These are phyloP conservation scores for Cornus suecica DNA, from an alignment of 148 eudicot species.

Conservation along the genomic window DNA sequence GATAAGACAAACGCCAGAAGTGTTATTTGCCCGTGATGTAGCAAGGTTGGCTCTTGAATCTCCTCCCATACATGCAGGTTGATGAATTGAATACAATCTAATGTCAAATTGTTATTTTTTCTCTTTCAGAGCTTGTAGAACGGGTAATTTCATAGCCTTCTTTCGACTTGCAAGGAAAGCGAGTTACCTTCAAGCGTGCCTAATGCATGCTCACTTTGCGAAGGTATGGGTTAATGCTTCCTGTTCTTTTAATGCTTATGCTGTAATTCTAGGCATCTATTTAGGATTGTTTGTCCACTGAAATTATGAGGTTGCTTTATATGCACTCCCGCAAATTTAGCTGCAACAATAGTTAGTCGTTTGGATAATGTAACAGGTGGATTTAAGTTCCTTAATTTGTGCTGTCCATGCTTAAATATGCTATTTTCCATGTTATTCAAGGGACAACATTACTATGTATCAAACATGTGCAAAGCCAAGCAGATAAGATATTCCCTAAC, in stretches of 20 bases:
- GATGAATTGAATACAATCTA: constrained; percentile 22
- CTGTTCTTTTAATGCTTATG: not conserved
- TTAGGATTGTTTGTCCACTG: not conserved
- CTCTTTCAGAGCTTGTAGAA: constrained; percentile 88
- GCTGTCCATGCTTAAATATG: not conserved
- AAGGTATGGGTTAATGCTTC: constrained; percentile 49
- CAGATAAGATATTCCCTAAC: not conserved
- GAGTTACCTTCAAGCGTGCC: constrained; percentile 91
- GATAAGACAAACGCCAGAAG: constrained; percentile 86
- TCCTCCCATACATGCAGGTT: constrained; percentile 4
- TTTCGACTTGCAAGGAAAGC: constrained; percentile 89
- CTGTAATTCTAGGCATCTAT: not conserved
- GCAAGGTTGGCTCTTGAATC: constrained; percentile 59
- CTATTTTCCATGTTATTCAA: not conserved
- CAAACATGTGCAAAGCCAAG: not conserved
- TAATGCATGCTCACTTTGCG: constrained; percentile 98
- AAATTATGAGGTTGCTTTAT: not conserved
- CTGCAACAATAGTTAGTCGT: not conserved
- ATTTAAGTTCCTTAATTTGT: not conserved
- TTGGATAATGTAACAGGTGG: not conserved
- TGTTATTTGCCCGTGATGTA: constrained; percentile 86
- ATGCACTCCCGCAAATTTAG: not conserved
- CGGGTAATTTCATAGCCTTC: constrained; percentile 86
- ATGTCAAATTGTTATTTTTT: constrained; percentile 11
- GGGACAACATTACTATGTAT: not conserved